Evolutionary conservation across 2,329 filamentous ascomycete genomes (phyloP), one percentile per base, ranked within the genome.

Genomic region (Aureobasidium sp.): DNA sequence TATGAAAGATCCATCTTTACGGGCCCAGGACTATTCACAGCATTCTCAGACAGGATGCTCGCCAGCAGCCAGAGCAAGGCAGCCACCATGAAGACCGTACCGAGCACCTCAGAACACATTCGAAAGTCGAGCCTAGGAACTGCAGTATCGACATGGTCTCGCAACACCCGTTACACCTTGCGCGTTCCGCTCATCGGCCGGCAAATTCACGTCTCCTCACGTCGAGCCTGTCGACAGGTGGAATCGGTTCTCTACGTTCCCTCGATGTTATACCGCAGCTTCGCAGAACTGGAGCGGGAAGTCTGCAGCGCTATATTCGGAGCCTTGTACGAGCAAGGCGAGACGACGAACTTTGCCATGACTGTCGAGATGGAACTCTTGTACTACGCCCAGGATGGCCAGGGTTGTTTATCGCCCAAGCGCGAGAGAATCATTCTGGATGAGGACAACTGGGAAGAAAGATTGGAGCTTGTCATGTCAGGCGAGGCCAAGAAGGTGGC

Each of bases 1-100:
- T 34, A 60, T 60, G 57, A 60, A 42, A 51, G 57, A 60, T 60
- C 57, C 57, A 49, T 60, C 57, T 60, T 49, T 60, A 60, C 57
- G 45, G 34, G 37, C 57, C 45, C 44, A 60, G 25, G 45, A 51
- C 34, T 22, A 51, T 22, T 49, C 25, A 41, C 44, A 51, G 57
- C 57, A 60, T 60, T 60, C 57, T 49, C 57, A 51, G 36, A 41
- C 57, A 60, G 57, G 45, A 60, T 60, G 57, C 57, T 60, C 45
- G 31, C 57, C 39, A 49, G 20, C 36, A 51, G 29, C 44, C 44
- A 49, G 36, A 14, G 9, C 57, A 49, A 60, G 57, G 37, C 57
- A 60, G 45, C 57, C 57, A 41, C 57, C 57, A 41, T 60, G 57
- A 60, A 42, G 27, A 49, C 44, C 20, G 45, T 45, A 1, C 3